Base-by-base conservation (phyloP, 2,329 filamentous ascomycete genomes). In the Grosmannia huntii region DNA sequence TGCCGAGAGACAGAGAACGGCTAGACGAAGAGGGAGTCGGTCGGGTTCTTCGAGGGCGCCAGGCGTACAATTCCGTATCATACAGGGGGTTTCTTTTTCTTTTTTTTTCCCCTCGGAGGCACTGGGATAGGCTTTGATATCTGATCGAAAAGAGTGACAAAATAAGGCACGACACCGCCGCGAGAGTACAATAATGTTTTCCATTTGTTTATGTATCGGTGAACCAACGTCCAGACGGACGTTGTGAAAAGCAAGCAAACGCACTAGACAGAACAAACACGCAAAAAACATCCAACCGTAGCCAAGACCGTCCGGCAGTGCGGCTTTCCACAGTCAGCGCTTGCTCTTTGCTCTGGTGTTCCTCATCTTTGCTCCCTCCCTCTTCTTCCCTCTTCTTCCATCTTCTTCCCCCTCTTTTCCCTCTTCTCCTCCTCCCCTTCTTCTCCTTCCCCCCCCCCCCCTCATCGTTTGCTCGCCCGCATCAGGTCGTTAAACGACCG, bases 401-500 rank as follows among this genome's bases (percentile, higher is more conserved):
- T 3, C 52, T 12, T 4, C 14, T 11, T 23, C n/a, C 9, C 4
- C 11, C 9, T 21, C 9, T 48, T 11, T 23, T 21, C 46, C 21
- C 10, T 21, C 21, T 14, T 11, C 16, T 23, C 21, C 16, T 4
- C 31, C 19, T 7, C 9, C 9, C 4, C 11, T 2, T 21, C 9
- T 48, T 11, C 12, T 21, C 46, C 21, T 3, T 21, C 21, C 21
- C 16, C 9, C 31, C 19, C 6, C 9, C 23, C 5, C 19, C 4
- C 38, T 41, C 44, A 49, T 5, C 62, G 62, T 23, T 59, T 59
- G 25, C 58, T 58, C 14, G 55, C 56, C 68, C 81, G 82, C 56
- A 76, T 71, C 57, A 86, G 73, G 57, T 85, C 82, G 38, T 75
- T 75, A 64, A 84, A 86, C 3, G 82, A 76, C 57, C 73, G 74